Evolutionary conservation across 1,284 basidiomycete genomes (phyloP).

Genomic region (Malassezia caprae): DNA sequence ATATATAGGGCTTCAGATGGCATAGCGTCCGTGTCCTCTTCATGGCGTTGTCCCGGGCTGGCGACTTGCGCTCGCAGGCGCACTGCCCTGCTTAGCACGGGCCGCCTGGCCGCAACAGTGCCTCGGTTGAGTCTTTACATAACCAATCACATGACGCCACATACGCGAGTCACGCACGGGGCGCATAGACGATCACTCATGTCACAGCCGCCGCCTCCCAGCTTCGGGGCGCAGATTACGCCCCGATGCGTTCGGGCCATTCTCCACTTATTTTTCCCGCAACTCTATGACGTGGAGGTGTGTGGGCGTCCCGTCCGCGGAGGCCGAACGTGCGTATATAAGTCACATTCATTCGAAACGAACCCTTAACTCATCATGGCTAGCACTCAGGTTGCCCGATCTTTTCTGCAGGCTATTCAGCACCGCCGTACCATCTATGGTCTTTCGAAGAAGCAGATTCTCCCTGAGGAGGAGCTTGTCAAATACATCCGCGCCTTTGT

Average conservation of each 20-base stretch:
- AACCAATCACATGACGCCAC: background rate
- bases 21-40: background rate
- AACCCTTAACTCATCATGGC: constrained; percentile 10
- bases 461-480: constrained; percentile 48
- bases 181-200: too few species aligned
- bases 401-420: constrained; percentile 24
- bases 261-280: background rate
- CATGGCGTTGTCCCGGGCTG: too few species aligned
- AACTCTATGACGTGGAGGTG: background rate
- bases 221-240: background rate
- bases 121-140: too few species aligned
- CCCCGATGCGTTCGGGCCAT: background rate
- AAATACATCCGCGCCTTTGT: constrained; percentile 49
- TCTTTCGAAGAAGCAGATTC: constrained; percentile 47
- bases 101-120: too few species aligned
- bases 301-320: background rate
- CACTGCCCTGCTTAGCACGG: background rate
- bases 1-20: background rate
- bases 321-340: background rate
- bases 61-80: background rate
- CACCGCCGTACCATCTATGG: constrained; percentile 51
- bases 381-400: constrained; percentile 12
- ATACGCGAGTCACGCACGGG: background rate
- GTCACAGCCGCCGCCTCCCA: too few species aligned
- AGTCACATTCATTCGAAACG: background rate